These are phyloP conservation scores for Colletotrichum chrysophilum DNA, from an alignment of 2,329 filamentous ascomycete species.

Conservation along the genomic window DNA sequence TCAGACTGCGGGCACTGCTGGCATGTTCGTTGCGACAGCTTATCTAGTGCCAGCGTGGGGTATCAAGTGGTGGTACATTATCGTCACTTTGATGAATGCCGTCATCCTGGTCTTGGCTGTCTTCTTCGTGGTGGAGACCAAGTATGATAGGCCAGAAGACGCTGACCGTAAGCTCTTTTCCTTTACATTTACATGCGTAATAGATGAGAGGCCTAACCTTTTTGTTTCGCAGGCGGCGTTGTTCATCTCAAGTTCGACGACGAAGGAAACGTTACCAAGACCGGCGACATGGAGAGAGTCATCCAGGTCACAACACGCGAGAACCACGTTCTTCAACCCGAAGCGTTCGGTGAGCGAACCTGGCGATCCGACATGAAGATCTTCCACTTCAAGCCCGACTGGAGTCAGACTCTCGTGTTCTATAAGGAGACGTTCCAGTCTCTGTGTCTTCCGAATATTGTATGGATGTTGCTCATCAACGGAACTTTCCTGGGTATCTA, in stretches of 20 bases:
- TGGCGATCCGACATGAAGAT: constrained; percentile 28
- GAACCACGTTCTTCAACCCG: constrained; percentile 12
- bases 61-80: constrained; percentile 26
- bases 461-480: constrained; percentile 28
- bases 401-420: constrained; percentile 15
- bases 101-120: constrained; percentile 10
- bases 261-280: not conserved
- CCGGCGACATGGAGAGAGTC: not conserved
- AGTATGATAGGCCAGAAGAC: constrained; percentile 16
- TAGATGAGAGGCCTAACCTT: too few relatives aligned
- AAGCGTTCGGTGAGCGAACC: constrained; percentile 6
- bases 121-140: constrained; percentile 25
- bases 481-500: constrained; percentile 28
- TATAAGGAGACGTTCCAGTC: constrained; percentile 23
- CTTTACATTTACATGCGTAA: too few relatives aligned
- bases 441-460: constrained; percentile 22
- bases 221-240: not conserved
- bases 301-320: not conserved
- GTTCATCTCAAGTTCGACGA: not conserved
- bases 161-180: not conserved
- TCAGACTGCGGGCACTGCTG: constrained; percentile 19
- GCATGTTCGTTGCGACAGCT: constrained; percentile 23
- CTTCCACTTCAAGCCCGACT: constrained; percentile 22
- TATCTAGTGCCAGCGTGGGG: constrained; percentile 23
- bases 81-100: constrained; percentile 24